These are phyloP conservation scores for Aquilaria malaccensis DNA, from an alignment of 345 rosid genomes.

Conservation along the genomic window DNA sequence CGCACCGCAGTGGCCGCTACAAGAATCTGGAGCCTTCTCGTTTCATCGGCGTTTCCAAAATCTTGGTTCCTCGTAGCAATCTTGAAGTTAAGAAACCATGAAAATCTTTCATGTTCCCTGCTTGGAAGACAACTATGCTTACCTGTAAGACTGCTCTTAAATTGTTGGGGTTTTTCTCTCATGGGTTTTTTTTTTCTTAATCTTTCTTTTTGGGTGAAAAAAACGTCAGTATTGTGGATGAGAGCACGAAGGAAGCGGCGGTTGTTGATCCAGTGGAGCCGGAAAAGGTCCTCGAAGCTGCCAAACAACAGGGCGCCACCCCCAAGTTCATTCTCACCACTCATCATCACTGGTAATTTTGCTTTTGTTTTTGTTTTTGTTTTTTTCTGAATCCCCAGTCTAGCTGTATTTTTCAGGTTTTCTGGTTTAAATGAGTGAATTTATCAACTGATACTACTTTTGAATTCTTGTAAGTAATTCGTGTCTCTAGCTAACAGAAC, in stretches of 20 bases:
- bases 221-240: constrained; percentile 58
- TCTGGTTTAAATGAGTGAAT: no score
- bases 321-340: constrained; percentile 31
- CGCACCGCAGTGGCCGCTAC: no score
- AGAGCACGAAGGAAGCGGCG: constrained; percentile 76
- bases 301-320: constrained; percentile 34
- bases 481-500: no score
- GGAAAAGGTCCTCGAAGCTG: constrained; percentile 50
- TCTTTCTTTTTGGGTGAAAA: not conserved
- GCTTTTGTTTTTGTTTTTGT: no score
- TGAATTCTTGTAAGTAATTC: no score
- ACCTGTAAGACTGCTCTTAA: constrained; percentile 37
- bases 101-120: constrained; percentile 65
- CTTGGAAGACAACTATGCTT: constrained; percentile 86
- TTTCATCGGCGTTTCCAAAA: no score
- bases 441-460: no score
- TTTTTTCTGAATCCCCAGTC: no score
- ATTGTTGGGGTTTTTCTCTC: not conserved
- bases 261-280: constrained; percentile 94
- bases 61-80: no score
- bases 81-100: constrained; percentile 23
- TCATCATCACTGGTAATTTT: constrained; percentile 77
- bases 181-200: not conserved
- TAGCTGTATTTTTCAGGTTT: no score
- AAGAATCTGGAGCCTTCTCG: no score